phyloP scores from a whole-genome alignment of 257 asterid genomes.

The Scutellaria baicalensis region DNA sequence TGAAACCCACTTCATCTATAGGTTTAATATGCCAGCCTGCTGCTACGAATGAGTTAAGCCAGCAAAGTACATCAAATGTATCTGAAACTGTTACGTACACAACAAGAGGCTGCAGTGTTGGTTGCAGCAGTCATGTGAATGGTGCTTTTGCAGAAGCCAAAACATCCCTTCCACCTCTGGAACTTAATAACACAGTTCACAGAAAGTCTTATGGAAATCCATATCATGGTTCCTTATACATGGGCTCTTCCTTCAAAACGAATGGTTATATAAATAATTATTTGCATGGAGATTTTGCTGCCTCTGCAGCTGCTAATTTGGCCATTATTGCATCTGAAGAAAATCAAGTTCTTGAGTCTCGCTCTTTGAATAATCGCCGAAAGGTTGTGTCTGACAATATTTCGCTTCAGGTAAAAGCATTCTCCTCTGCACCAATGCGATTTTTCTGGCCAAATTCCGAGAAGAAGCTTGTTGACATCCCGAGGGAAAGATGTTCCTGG shows the following conservation, averaged over 20 bases:
- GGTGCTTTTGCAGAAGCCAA: constrained; percentile 20
- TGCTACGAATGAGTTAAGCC: constrained; percentile 25
- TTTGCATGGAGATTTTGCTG: constrained; percentile 85
- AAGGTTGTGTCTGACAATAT: constrained; percentile 47
- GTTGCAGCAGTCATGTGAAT: constrained; percentile 22
- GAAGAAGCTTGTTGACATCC: constrained; percentile 73
- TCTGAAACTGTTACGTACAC: constrained; percentile 21
- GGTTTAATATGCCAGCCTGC: constrained; percentile 23
- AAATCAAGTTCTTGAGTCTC: constrained; percentile 39
- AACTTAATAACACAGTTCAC: constrained; percentile 14
- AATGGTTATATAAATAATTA: constrained; percentile 61
- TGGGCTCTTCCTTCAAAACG: constrained; percentile 62
- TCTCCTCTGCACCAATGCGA: constrained; percentile 56
- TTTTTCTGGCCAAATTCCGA: constrained; percentile 90
- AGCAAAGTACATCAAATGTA: constrained; percentile 28
- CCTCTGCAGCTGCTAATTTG: constrained; percentile 84
- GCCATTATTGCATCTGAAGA: constrained; percentile 70
- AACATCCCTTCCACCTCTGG: constrained; percentile 13
- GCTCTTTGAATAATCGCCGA: constrained; percentile 42
- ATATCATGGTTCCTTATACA: constrained; percentile 26
- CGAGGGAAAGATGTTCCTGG: constrained; percentile 95
- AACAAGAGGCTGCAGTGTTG: constrained; percentile 12
- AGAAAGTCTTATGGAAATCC: constrained; percentile 6
- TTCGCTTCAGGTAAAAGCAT: constrained; percentile 69
- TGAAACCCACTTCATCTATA: constrained; percentile 16